phyloP scores from a whole-genome alignment of 2,329 filamentous ascomycete species.

The Bipolaris cookei region DNA sequence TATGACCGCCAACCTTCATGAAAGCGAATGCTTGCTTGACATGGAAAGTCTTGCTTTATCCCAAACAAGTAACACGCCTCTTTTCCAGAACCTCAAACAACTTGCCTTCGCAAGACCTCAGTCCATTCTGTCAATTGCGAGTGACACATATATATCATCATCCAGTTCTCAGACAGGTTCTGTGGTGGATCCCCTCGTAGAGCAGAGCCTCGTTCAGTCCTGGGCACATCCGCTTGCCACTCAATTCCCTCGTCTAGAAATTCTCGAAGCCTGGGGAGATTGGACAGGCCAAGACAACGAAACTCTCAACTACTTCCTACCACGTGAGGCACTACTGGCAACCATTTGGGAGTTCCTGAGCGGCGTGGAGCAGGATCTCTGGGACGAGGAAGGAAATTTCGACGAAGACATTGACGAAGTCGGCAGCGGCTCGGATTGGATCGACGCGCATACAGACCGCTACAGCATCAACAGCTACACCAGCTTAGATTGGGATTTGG shows the following conservation, averaged over 20 bases:
- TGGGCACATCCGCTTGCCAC: conserved; percentile 37
- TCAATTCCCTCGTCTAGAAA: conserved; percentile 40
- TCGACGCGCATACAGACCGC: conserved; percentile 18
- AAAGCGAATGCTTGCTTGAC: background rate
- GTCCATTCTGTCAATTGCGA: conserved; percentile 29
- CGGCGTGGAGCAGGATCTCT: conserved; percentile 44
- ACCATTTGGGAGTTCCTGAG: conserved; percentile 45
- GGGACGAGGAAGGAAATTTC: conserved; percentile 36
- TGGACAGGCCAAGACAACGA: conserved; percentile 39
- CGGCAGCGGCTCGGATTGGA: conserved; percentile 1
- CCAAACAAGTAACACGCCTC: conserved; percentile 8
- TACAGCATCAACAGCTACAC: conserved; percentile 23
- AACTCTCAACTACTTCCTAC: conserved; percentile 41
- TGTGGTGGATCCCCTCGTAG: conserved; percentile 26
- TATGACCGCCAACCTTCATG: conserved; percentile 8
- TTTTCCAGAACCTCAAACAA: conserved; percentile 36
- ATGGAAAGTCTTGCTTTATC: background rate
- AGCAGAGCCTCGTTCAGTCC: conserved; percentile 36
- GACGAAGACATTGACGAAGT: conserved; percentile 27
- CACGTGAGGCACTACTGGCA: conserved; percentile 37
- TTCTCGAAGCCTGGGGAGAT: conserved; percentile 46
- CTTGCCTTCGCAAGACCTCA: conserved; percentile 41
- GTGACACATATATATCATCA: conserved; percentile 24
- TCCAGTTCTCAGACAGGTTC: conserved; percentile 17
- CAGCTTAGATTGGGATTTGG: conserved; percentile 22